phyloP scores from a whole-genome alignment of 257 asterid species.

The Pogostemon cablin region DNA sequence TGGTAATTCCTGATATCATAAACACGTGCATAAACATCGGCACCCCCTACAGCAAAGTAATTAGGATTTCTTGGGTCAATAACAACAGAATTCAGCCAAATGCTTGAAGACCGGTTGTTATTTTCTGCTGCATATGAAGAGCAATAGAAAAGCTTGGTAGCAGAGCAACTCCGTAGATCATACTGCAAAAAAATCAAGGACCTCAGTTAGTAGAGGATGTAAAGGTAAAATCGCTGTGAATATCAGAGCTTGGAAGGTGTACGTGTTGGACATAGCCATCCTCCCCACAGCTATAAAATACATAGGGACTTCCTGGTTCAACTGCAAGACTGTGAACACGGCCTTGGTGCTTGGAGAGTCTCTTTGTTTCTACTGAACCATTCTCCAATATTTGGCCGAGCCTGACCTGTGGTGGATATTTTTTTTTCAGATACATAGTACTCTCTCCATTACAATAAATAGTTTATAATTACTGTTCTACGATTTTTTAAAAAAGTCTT shows the following conservation, averaged over 20 bases:
- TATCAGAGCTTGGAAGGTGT: slow-evolving; percentile 36
- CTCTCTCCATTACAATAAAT: too few species aligned
- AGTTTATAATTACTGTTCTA: too few species aligned
- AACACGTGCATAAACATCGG: slow-evolving; percentile 72
- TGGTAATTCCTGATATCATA: slow-evolving; percentile 68
- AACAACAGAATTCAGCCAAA: slow-evolving; percentile 63
- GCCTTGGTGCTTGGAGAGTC: slow-evolving; percentile 68
- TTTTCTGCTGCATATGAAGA: slow-evolving; percentile 42
- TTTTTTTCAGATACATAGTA: not conserved
- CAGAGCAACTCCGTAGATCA: slow-evolving; percentile 69
- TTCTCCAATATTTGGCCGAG: slow-evolving; percentile 61
- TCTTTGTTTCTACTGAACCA: slow-evolving; percentile 67
- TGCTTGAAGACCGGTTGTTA: slow-evolving; percentile 38
- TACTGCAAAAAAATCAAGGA: slow-evolving; percentile 56
- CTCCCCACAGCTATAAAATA: slow-evolving; percentile 83
- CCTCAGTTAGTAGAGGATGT: slow-evolving; percentile 16
- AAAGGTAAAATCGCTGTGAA: not conserved
- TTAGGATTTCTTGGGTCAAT: slow-evolving; percentile 85
- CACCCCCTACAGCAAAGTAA: slow-evolving; percentile 71
- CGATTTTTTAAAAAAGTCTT: too few species aligned
- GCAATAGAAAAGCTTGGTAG: slow-evolving; percentile 71
- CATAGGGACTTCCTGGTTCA: slow-evolving; percentile 78
- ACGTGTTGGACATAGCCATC: slow-evolving; percentile 82
- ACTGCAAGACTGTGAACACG: slow-evolving; percentile 85
- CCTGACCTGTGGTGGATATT: slow-evolving; percentile 60